Evolutionary conservation across 1,139 yeast species (phyloP), one percentile per base, ranked within the genome.

Genomic region (Hemisphaericaspora xylanilytica): DNA sequence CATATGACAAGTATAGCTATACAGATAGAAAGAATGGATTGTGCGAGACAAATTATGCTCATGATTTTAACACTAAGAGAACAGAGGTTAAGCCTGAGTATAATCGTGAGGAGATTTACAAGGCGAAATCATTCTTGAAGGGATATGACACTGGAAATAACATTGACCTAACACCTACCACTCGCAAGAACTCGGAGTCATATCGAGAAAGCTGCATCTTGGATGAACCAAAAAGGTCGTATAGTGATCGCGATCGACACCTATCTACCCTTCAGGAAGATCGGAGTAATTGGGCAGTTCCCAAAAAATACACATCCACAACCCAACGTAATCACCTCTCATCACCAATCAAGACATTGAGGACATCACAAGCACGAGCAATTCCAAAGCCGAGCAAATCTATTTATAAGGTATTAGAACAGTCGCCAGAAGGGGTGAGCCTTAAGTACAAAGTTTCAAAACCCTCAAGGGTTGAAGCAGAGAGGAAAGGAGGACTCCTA

Each of bases 261-360:
- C 5, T 4, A 9, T 9, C 15, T 6, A 25, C 5, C 4, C 13
- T 12, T 12, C 5, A 25, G 5, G 15, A n/a, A 25, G 28, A 25
- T 14, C 14, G 9, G n/a, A 14, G 15, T 5, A 9, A 12, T 12
- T 3, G 28, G 13, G 15, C 14, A n/a, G 4, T 13, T 5, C 6
- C 15, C 17, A 17, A 12, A 5, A 27, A 13, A 27, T 27, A 27
- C 16, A 5, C 6, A 5, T 27, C 29, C 7, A 27, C 12, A 4
- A 13, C 5, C 29, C 17, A 17, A 16, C 16, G 22, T 26, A 15
- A 27, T 5, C 10, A n/a, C 2, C 17, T 33, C 17, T 39, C 28
- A 11, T 48, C 52, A 4, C 55, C 56, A 0, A 49, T 50, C 1
- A 50, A 37, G 31, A 30, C 47, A n/a, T 28, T 50, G 15, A 41